A percentile compares a stretch with the other conserved stretches of the same genome.
phyloP scores from a whole-genome alignment of 306 rosid species.

The Trifolium dubium region DNA sequence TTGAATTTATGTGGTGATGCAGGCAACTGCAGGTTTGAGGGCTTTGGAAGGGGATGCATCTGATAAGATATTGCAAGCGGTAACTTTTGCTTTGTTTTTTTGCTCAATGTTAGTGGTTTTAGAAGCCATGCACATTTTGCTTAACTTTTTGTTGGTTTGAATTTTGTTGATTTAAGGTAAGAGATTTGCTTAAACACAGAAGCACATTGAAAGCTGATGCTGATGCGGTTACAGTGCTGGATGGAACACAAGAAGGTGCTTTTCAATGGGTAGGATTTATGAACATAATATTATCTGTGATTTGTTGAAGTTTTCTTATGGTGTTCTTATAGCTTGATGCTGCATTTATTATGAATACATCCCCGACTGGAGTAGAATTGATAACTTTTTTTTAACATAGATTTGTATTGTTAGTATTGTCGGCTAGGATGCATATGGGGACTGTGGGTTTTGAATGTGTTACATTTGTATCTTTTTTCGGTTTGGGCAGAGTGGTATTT shows the following conservation, averaged over 20 bases:
- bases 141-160: constrained; percentile 8
- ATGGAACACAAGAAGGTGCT: constrained; percentile 98
- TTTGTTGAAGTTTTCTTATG: not conserved
- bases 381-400: not conserved
- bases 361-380: constrained; percentile 31
- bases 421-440: constrained; percentile 18
- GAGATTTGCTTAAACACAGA: constrained; percentile 72
- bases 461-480: not conserved
- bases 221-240: constrained; percentile 78
- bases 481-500: not conserved
- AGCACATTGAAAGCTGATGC: constrained; percentile 61
- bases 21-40: constrained; percentile 98
- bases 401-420: constrained; percentile 2
- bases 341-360: constrained; percentile 22
- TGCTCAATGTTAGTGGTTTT: constrained; percentile 31
- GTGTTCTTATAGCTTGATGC: not conserved
- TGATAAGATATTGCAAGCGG: constrained; percentile 88
- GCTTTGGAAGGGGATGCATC: constrained; percentile 82
- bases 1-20: constrained; percentile 44
- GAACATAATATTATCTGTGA: constrained; percentile 26
- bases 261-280: constrained; percentile 82
- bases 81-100: constrained; percentile 39
- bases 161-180: constrained; percentile 59
- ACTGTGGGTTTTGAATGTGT: constrained; percentile 5
- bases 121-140: not conserved